Evolutionary conservation across 2,329 filamentous ascomycete genomes (phyloP), one percentile per base, ranked within the genome.

Genomic region (Exophiala aquamarina): DNA sequence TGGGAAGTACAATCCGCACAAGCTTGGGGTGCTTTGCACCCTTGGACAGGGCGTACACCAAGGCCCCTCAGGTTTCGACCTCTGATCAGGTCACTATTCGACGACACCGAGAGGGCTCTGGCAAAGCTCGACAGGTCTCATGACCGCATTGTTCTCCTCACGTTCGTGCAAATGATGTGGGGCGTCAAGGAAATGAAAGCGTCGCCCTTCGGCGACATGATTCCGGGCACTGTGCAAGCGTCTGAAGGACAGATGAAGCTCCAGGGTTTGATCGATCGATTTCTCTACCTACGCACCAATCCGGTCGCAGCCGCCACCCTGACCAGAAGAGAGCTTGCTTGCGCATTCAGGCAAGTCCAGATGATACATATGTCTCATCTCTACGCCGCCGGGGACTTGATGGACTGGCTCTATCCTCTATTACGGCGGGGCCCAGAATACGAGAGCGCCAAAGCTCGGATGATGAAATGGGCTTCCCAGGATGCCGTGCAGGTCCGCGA

Each of bases 341-440:
- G n/a, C n/a, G n/a, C 20, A 3, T 14, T 17, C 13, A n/a, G 21
- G 26, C n/a, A 19, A 5, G 26, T 28, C 11, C 33, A 11, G 21
- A 7, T 44, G 4, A 14, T 38, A n/a, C 20, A 33, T 7, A n/a
- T 49, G 13, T 15, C 34, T 5, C 47, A 49, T 7, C 14, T 49
- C 10, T 40, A 21, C 18, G 41, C n/a, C 1, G 41, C 41, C 2
- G 36, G 21, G 6, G 41, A 40, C 17, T 20, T 44, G 1, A 44
- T 44, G 41, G 32, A 49, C 17, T 49, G 29, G 34, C 33, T 44
- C 4, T 37, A n/a, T 33, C 41, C 31, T 8, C n/a, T 34, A 10
- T 28, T 29, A 2, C 41, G 34, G 3, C 9, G 23, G 4, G 17
- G 35, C 3, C 15, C 19, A 11, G 33, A 43, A 10, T 20, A 34